phyloP scores from a whole-genome alignment of 345 rosid genomes.

The Populus ilicifolia region DNA sequence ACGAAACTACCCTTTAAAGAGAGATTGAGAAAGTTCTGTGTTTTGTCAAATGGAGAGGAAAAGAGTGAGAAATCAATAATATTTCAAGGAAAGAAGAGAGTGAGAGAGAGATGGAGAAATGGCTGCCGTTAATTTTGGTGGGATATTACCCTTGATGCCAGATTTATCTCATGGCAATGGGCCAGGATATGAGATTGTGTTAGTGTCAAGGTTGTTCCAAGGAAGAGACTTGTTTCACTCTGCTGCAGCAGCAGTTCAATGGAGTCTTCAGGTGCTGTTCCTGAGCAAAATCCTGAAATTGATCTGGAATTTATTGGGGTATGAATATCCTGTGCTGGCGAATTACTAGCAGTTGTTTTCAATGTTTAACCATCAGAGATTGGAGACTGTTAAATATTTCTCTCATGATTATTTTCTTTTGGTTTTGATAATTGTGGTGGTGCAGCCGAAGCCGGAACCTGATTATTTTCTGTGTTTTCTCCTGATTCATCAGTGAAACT shows the following conservation, averaged over 20 bases:
- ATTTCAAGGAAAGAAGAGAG: too few relatives aligned
- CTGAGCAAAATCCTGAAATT: constrained; percentile 50
- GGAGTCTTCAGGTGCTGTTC: constrained; percentile 23
- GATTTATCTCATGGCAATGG: constrained; percentile 14
- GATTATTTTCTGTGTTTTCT: constrained; percentile 17
- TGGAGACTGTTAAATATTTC: too few relatives aligned
- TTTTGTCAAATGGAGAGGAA: background rate
- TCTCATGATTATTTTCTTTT: background rate
- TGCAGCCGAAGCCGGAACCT: constrained; percentile 59
- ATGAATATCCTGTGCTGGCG: background rate
- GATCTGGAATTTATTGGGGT: constrained; percentile 80
- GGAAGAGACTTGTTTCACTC: constrained; percentile 17
- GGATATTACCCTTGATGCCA: constrained; percentile 12
- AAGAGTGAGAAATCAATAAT: background rate
- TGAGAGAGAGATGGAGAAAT: constrained; percentile 14
- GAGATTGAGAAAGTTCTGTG: background rate
- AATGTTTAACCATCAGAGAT: too few relatives aligned
- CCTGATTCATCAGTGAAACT: background rate
- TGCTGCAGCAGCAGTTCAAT: constrained; percentile 29
- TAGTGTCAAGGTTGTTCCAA: background rate
- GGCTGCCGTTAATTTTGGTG: constrained; percentile 40
- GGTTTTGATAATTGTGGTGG: constrained; percentile 13
- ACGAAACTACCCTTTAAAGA: constrained; percentile 10
- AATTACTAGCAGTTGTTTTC: background rate
- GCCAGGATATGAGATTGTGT: constrained; percentile 2